These are phyloP conservation scores for Trametes punicea DNA, from an alignment of 768 basidiomycete species.

Conservation along the genomic window DNA sequence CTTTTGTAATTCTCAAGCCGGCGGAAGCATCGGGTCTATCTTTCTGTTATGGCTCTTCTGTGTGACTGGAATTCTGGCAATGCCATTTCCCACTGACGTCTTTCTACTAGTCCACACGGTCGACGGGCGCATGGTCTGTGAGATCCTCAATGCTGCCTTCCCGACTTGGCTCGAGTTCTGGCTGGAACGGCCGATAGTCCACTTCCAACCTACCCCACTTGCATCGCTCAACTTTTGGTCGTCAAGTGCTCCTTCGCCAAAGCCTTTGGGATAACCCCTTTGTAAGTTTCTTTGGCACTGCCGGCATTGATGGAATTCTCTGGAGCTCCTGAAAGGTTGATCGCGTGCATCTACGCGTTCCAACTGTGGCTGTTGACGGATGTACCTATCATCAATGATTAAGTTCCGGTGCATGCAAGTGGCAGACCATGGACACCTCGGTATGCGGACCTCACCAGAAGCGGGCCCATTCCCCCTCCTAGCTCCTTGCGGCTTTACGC, in stretches of 20 bases:
- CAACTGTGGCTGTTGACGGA: neutral
- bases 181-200: neutral
- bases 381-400: neutral
- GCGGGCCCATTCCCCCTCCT: neutral
- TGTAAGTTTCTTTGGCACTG: constrained; percentile 6
- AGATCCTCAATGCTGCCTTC: neutral
- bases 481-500: neutral
- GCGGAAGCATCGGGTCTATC: neutral
- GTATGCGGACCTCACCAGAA: neutral
- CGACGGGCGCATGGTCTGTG: neutral
- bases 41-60: neutral
- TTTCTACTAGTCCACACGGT: neutral
- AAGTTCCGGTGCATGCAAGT: neutral
- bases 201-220: constrained; percentile 5
- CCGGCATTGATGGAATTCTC: neutral
- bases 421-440: constrained; percentile 7
- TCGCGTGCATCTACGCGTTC: neutral
- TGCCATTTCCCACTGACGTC: neutral
- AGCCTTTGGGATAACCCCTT: neutral
- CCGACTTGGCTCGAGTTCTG: neutral
- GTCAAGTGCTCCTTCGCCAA: neutral
- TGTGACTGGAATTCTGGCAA: neutral
- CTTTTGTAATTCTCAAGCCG: neutral
- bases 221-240: neutral
- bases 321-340: neutral